Conservation (phyloP, 2,329 filamentous ascomycete genomes). For the Sporothrix mexicana region DNA sequence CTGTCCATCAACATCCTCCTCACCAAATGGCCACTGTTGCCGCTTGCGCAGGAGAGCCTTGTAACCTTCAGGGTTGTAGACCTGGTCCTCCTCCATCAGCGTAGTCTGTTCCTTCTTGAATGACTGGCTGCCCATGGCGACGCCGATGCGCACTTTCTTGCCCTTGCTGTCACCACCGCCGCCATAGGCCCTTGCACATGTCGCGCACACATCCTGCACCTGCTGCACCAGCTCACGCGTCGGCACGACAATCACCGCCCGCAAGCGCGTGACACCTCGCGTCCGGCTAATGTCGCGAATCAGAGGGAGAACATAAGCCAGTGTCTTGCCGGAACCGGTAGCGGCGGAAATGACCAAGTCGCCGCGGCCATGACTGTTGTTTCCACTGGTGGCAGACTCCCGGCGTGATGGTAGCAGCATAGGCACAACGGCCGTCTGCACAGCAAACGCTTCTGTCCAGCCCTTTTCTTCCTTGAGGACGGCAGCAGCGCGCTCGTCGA, state of each 20-base stretch:
- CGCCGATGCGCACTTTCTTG: constrained; percentile 71
- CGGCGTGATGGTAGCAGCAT: constrained; percentile 70
- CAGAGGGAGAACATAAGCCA: constrained; percentile 88
- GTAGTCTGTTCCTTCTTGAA: constrained; percentile 67
- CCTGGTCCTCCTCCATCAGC: constrained; percentile 54
- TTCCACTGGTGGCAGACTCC: not conserved
- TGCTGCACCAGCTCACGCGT: constrained; percentile 90
- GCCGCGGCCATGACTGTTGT: constrained; percentile 54
- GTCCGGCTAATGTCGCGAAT: constrained; percentile 72
- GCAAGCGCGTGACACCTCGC: constrained; percentile 64
- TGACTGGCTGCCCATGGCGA: constrained; percentile 80
- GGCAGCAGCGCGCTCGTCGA: constrained; percentile 64
- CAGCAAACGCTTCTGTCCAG: constrained; percentile 74
- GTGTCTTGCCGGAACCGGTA: constrained; percentile 93
- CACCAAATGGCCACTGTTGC: constrained; percentile 51
- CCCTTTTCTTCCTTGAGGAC: constrained; percentile 69
- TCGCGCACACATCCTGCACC: constrained; percentile 77
- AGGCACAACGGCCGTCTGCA: constrained; percentile 81
- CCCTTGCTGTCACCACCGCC: constrained; percentile 63
- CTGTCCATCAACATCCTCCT: constrained; percentile 49
- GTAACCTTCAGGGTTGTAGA: constrained; percentile 70
- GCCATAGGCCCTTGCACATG: constrained; percentile 66
- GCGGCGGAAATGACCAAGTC: constrained; percentile 91
- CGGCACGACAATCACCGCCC: constrained; percentile 84
- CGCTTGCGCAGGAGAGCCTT: constrained; percentile 43